Evolutionary conservation across 805 yeast genomes (phyloP).

Genomic region (Teunomyces kruisii): DNA sequence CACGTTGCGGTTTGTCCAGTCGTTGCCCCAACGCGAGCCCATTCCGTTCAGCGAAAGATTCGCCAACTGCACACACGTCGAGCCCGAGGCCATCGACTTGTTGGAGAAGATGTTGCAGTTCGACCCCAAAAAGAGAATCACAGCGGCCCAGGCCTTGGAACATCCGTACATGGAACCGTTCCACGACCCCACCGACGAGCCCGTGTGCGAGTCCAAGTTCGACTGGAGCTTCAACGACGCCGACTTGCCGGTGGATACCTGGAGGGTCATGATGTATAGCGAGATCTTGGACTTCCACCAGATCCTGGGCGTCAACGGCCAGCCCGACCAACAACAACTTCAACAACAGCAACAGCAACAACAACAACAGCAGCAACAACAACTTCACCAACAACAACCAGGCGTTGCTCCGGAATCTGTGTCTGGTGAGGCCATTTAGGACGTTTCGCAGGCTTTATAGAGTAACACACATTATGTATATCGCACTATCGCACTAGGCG

Average conservation of each 20-base stretch:
- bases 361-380: neutral
- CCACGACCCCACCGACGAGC: constrained; percentile 97
- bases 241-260: constrained; percentile 93
- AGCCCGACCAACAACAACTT: constrained; percentile 16
- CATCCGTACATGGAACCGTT: constrained; percentile 94
- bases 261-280: constrained; percentile 99
- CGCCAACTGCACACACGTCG: constrained; percentile 58
- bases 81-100: constrained; percentile 84
- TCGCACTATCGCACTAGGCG: neutral
- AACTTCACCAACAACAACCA: neutral
- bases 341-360: neutral
- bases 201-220: constrained; percentile 85
- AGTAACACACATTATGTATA: neutral
- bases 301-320: constrained; percentile 50
- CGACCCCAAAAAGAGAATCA: constrained; percentile 91
- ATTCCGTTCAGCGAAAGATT: constrained; percentile 82
- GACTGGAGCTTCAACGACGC: constrained; percentile 99
- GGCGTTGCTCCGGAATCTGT: neutral
- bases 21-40: constrained; percentile 92
- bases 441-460: neutral
- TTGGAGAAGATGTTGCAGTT: constrained; percentile 88
- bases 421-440: neutral
- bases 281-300: constrained; percentile 96
- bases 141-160: constrained; percentile 84
- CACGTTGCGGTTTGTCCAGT: constrained; percentile 89